Conservation (phyloP, 2,329 filamentous ascomycete species). For the Aureobasidium leucospermi region DNA sequence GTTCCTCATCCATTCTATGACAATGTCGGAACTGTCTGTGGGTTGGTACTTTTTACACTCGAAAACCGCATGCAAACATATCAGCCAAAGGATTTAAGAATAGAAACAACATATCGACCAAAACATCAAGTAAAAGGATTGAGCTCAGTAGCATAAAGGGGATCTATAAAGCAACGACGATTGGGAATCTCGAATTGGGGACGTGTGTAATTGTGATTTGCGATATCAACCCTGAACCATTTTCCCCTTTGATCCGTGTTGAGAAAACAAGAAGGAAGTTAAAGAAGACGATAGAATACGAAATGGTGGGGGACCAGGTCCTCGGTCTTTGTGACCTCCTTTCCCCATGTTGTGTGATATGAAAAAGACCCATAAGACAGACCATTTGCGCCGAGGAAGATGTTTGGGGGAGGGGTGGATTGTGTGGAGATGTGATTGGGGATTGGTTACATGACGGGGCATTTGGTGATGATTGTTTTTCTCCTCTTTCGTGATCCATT, state of each 20-base stretch:
- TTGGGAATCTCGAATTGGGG: no score
- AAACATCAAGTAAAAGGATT: no score
- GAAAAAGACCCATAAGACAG: background rate
- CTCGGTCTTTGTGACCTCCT: constrained; percentile 8
- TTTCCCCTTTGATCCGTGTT: background rate
- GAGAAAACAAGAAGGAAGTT: background rate
- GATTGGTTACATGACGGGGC: constrained; percentile 5
- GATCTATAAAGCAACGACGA: no score
- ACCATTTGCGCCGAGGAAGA: background rate
- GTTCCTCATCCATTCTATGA: no score
- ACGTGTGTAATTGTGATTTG: background rate
- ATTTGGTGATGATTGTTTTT: background rate
- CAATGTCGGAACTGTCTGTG: no score
- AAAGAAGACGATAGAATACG: constrained; percentile 8
- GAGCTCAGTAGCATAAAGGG: no score
- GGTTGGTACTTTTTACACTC: no score
- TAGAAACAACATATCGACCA: no score
- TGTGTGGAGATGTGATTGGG: background rate
- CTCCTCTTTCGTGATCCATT: constrained; percentile 9
- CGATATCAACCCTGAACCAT: background rate
- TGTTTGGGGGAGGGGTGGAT: background rate
- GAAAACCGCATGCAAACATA: no score
- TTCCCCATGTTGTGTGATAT: background rate
- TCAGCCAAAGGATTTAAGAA: no score
- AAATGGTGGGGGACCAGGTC: constrained; percentile 6